Evolutionary conservation across 768 basidiomycete species (phyloP).

Genomic region (Trametes cingulata): DNA sequence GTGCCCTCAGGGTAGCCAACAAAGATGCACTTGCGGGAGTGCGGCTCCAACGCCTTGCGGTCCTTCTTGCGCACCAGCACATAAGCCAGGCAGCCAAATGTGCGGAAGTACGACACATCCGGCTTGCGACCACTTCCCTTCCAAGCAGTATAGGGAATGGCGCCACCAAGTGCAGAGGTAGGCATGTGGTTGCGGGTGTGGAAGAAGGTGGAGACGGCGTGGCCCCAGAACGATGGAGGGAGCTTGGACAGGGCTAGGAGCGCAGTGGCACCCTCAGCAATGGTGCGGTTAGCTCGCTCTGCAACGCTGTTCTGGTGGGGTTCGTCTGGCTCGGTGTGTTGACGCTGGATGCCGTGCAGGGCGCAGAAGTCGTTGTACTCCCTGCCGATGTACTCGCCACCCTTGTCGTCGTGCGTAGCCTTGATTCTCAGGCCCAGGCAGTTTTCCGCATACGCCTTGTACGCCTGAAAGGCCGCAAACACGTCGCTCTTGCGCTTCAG

Average conservation of each 20-base stretch:
- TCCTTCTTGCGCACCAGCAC: conserved; percentile 40
- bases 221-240: conserved; percentile 8
- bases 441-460: conserved; percentile 28
- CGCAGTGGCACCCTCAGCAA: conserved; percentile 3
- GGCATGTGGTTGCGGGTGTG: conserved; percentile 5
- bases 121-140: conserved; percentile 18
- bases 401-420: conserved; percentile 29
- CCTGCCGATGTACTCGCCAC: conserved; percentile 31
- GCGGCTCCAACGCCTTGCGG: conserved; percentile 24
- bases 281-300: conserved; percentile 18
- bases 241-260: conserved; percentile 9
- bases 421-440: conserved; percentile 21
- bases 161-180: neutral
- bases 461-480: neutral
- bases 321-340: conserved; percentile 20
- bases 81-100: conserved; percentile 42
- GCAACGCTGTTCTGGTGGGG: conserved; percentile 26
- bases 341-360: conserved; percentile 21
- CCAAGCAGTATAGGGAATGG: neutral
- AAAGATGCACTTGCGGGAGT: conserved; percentile 37
- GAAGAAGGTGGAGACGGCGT: neutral
- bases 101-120: conserved; percentile 29
- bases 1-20: conserved; percentile 11
- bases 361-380: conserved; percentile 19
- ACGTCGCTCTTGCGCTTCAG: conserved; percentile 26